phyloP scores from a whole-genome alignment of 768 basidiomycete genomes.

The Termitomyces heimii region DNA sequence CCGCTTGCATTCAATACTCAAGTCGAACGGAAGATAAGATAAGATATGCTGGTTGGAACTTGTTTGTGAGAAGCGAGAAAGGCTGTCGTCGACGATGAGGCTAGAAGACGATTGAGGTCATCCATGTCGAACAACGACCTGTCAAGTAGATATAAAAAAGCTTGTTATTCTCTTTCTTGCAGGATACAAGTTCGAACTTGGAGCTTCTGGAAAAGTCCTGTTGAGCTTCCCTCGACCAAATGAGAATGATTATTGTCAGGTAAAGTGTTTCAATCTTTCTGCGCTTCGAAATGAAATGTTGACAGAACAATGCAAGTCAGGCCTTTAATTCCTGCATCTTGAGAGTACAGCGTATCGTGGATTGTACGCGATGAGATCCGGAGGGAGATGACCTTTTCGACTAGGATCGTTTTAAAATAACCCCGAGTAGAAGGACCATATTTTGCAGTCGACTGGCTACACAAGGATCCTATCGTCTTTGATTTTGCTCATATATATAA shows the following conservation, averaged over 20 bases:
- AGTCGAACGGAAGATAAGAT: slow-evolving; percentile 29
- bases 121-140: slow-evolving; percentile 29
- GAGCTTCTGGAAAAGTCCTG: slow-evolving; percentile 20
- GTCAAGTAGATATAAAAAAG: slow-evolving; percentile 34
- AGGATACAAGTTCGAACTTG: slow-evolving; percentile 28
- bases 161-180: slow-evolving; percentile 25
- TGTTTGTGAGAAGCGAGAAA: slow-evolving; percentile 31
- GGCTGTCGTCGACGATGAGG: background rate
- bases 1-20: no score
- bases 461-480: background rate
- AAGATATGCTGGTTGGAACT: no score
- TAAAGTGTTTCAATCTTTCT: background rate
- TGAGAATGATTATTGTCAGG: slow-evolving; percentile 22
- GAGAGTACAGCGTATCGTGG: background rate
- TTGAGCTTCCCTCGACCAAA: slow-evolving; percentile 21
- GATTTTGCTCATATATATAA: background rate
- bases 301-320: slow-evolving; percentile 9
- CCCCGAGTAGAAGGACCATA: no score
- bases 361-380: no score
- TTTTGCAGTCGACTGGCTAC: background rate
- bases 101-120: slow-evolving; percentile 19
- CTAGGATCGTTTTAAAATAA: background rate
- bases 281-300: slow-evolving; percentile 21
- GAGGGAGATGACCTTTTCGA: background rate
- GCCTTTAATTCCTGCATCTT: background rate